phyloP scores from a whole-genome alignment of 2,329 filamentous ascomycete genomes.

The Botryotinia narcissicola region DNA sequence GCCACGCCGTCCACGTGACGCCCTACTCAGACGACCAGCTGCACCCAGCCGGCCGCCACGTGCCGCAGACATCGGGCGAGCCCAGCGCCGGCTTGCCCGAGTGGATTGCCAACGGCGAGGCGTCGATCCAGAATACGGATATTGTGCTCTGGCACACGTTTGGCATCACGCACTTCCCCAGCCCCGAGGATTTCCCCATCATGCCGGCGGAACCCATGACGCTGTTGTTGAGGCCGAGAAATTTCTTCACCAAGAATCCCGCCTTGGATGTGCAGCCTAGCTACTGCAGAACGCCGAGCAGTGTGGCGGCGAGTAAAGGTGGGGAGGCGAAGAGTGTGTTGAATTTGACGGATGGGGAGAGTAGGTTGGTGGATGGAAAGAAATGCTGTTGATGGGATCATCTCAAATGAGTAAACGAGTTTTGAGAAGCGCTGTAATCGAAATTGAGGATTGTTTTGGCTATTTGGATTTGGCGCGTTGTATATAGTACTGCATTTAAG shows the following conservation, averaged over 20 bases:
- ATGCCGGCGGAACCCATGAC: slow-evolving; percentile 87
- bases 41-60: slow-evolving; percentile 58
- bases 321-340: slow-evolving; percentile 10
- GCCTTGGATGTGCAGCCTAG: slow-evolving; percentile 59
- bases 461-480: neutral
- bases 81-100: slow-evolving; percentile 45
- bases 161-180: slow-evolving; percentile 83
- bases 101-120: slow-evolving; percentile 58
- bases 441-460: neutral
- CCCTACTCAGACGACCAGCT: slow-evolving; percentile 65
- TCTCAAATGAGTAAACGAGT: neutral
- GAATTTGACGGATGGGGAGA: slow-evolving; percentile 14
- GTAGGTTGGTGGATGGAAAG: slow-evolving; percentile 18
- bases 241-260: slow-evolving; percentile 59
- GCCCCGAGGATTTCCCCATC: slow-evolving; percentile 86
- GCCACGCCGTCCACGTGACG: slow-evolving; percentile 57
- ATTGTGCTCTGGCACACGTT: slow-evolving; percentile 94
- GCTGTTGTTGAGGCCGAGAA: slow-evolving; percentile 55
- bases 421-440: neutral
- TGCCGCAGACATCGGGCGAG: slow-evolving; percentile 54
- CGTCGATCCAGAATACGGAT: slow-evolving; percentile 75
- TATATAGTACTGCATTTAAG: neutral
- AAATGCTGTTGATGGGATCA: neutral
- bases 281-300: slow-evolving; percentile 71
- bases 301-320: slow-evolving; percentile 47